Evolutionary conservation across 805 yeast genomes (phyloP).

Genomic region (Nematodospora valgi): DNA sequence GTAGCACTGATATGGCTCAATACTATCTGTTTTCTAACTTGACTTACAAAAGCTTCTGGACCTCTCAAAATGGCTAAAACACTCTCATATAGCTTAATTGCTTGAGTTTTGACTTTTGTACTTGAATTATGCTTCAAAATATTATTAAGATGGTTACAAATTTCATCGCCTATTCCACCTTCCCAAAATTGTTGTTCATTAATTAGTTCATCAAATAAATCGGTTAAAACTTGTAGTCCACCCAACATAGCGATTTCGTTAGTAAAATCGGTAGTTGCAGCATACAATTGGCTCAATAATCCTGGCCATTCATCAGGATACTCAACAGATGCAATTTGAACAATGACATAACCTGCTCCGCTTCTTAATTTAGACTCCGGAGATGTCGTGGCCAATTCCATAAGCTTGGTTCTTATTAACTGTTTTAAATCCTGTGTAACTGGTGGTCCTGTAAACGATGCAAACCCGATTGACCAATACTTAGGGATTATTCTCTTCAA

Average conservation of each 20-base stretch:
- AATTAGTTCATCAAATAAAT: conserved; percentile 80
- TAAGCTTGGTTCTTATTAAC: conserved; percentile 46
- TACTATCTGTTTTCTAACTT: conserved; percentile 34
- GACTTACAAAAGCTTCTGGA: conserved; percentile 42
- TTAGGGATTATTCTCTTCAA: conserved; percentile 64
- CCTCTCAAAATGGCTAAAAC: conserved; percentile 52
- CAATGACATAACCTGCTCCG: conserved; percentile 69
- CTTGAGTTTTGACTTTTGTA: conserved; percentile 37
- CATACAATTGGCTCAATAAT: conserved; percentile 49
- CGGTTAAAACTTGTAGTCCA: conserved; percentile 60
- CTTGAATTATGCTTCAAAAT: conserved; percentile 30
- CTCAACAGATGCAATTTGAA: conserved; percentile 83
- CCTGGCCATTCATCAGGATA: conserved; percentile 97
- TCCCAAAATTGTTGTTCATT: conserved; percentile 85
- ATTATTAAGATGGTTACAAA: conserved; percentile 48
- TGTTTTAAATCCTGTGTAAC: conserved; percentile 51
- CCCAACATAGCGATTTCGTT: conserved; percentile 43
- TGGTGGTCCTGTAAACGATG: conserved; percentile 67
- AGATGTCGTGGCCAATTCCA: conserved; percentile 42
- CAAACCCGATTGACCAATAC: conserved; percentile 84
- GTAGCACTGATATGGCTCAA: conserved; percentile 18
- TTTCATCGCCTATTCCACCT: conserved; percentile 58
- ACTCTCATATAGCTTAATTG: conserved; percentile 48
- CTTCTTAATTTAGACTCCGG: conserved; percentile 59
- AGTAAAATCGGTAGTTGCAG: conserved; percentile 27